These are phyloP conservation scores for Hypoxylon sp. DNA, from an alignment of 2,329 filamentous ascomycete genomes.

Conservation along the genomic window DNA sequence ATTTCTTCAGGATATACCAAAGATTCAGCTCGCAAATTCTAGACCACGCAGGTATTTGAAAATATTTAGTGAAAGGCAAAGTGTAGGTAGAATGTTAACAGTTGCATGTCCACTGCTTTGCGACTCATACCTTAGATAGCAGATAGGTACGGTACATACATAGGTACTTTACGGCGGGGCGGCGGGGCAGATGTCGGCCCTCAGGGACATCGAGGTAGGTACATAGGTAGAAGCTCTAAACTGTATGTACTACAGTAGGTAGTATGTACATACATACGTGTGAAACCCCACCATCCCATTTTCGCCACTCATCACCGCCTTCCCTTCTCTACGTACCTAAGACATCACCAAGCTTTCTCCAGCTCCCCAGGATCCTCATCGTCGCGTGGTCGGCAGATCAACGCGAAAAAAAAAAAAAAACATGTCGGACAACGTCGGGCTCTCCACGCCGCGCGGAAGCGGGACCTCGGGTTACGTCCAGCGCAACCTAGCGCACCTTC, in stretches of 20 bases:
- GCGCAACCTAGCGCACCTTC: constrained; percentile 91
- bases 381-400: background rate
- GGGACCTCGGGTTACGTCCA: constrained; percentile 98
- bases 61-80: background rate
- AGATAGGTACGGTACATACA: too few species aligned
- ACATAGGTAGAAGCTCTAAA: constrained; percentile 1
- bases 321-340: constrained; percentile 18
- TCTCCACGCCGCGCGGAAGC: constrained; percentile 92
- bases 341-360: constrained; percentile 12
- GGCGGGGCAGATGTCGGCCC: constrained; percentile 25
- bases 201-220: too few species aligned
- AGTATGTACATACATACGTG: too few species aligned
- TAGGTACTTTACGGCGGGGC: constrained; percentile 27
- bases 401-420: constrained; percentile 12
- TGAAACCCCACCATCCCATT: constrained; percentile 29
- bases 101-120: too few species aligned
- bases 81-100: too few species aligned
- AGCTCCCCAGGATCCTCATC: constrained; percentile 3
- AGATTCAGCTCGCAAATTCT: background rate
- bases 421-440: constrained; percentile 98
- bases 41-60: background rate
- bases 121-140: too few species aligned
- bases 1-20: background rate
- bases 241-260: too few species aligned
- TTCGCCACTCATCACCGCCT: constrained; percentile 45